These are phyloP conservation scores for Echria macrotheca DNA, from an alignment of 495 filamentous ascomycete species.

Conservation along the genomic window DNA sequence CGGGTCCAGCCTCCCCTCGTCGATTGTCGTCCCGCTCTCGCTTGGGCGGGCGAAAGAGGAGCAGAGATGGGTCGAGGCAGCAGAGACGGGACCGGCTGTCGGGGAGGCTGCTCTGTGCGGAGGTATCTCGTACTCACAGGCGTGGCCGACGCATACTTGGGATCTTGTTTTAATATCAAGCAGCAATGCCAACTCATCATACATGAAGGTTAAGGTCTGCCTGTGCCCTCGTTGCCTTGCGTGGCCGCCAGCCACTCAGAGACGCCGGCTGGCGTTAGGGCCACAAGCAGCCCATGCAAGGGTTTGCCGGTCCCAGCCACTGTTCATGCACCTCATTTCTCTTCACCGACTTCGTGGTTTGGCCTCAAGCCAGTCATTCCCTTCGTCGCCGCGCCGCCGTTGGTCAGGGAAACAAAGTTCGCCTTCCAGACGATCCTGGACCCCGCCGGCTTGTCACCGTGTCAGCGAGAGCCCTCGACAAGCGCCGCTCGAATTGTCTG, in stretches of 20 bases:
- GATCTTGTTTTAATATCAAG: slow-evolving; percentile 57
- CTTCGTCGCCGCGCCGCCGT: slow-evolving; percentile 12
- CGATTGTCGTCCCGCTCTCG: slow-evolving; percentile 14
- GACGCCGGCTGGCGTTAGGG: slow-evolving; percentile 29
- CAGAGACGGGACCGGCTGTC: slow-evolving; percentile 1
- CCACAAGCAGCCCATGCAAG: slow-evolving; percentile 38
- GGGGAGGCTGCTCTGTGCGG: slow-evolving; percentile 3
- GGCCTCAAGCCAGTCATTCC: slow-evolving; percentile 45
- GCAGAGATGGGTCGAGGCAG: slow-evolving; percentile 5
- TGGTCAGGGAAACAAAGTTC: slow-evolving; percentile 11
- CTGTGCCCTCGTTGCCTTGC: slow-evolving; percentile 46
- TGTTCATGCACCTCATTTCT: slow-evolving; percentile 55
- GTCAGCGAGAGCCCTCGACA: slow-evolving; percentile 6
- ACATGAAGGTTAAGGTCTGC: slow-evolving; percentile 60
- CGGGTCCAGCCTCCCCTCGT: not conserved
- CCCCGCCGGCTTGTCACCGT: slow-evolving; percentile 7
- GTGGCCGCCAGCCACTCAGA: slow-evolving; percentile 30
- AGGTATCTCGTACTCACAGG: slow-evolving; percentile 6
- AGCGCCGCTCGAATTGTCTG: slow-evolving; percentile 16
- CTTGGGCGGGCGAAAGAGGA: too few species aligned
- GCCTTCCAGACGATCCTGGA: slow-evolving; percentile 15
- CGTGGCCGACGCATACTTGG: slow-evolving; percentile 21
- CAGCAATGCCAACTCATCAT: slow-evolving; percentile 84
- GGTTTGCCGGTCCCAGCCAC: slow-evolving; percentile 40
- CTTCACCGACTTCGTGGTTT: slow-evolving; percentile 57